Conservation (phyloP, 768 basidiomycete species). For the Aureoboletus auriporus region DNA sequence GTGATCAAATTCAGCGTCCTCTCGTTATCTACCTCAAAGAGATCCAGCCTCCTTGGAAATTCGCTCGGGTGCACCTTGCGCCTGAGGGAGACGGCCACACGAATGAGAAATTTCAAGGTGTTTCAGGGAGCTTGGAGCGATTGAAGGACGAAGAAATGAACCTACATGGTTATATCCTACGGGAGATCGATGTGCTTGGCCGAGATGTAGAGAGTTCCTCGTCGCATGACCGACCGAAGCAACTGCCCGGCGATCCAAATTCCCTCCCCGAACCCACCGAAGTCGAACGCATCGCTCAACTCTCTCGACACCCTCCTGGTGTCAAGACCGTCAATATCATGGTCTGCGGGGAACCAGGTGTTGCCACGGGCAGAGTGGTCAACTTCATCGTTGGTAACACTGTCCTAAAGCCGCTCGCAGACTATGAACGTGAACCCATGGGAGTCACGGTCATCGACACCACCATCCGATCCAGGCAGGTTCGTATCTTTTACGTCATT, state of each 20-base stretch:
- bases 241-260: conserved; percentile 1
- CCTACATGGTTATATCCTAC: conserved; percentile 11
- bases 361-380: conserved; percentile 24
- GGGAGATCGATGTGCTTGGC: conserved; percentile 8
- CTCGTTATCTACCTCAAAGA: conserved; percentile 22
- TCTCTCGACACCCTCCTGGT: conserved; percentile 17
- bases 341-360: conserved; percentile 41
- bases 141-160: conserved; percentile 9
- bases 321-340: conserved; percentile 32
- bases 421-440: conserved; percentile 33
- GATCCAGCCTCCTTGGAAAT: conserved; percentile 8
- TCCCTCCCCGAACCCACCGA: conserved; percentile 9
- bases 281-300: conserved; percentile 13
- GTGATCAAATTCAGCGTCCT: conserved; percentile 12
- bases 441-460: conserved; percentile 21
- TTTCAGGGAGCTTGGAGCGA: conserved; percentile 20
- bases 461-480: conserved; percentile 14
- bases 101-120: not conserved
- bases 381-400: conserved; percentile 19
- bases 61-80: conserved; percentile 10
- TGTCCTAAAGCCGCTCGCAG: conserved; percentile 19
- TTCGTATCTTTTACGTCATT: conserved; percentile 27
- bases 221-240: not conserved
- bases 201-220: not conserved
- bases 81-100: not conserved